A percentile compares a stretch with the other conserved stretches of the same genome.
These are phyloP conservation scores for Phaeosphaeriaceae sp. DNA, from an alignment of 2,329 filamentous ascomycete genomes.

Conservation along the genomic window DNA sequence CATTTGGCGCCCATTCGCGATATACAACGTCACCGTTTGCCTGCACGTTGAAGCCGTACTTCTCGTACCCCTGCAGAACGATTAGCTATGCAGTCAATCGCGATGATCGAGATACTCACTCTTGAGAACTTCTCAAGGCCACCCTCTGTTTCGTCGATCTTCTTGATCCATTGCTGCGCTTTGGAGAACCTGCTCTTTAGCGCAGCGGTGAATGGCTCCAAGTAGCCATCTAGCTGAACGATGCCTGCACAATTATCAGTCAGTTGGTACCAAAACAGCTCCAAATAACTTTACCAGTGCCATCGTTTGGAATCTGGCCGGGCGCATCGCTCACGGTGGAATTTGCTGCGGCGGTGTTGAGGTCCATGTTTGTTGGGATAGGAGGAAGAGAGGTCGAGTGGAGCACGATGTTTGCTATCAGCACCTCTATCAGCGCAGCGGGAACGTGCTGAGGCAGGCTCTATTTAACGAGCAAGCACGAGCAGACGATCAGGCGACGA, in stretches of 20 bases:
- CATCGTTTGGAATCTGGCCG: conserved; percentile 68
- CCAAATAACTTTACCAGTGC: conserved; percentile 65
- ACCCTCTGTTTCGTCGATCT: conserved; percentile 82
- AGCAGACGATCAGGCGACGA: neutral
- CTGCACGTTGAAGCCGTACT: conserved; percentile 83
- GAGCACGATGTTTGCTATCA: conserved; percentile 21
- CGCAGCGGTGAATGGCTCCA: conserved; percentile 81
- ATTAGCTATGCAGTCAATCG: conserved; percentile 20
- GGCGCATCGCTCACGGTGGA: conserved; percentile 54
- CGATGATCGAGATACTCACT: conserved; percentile 54
- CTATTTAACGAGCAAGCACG: neutral
- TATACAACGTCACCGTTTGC: conserved; percentile 86
- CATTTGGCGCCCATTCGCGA: conserved; percentile 96
- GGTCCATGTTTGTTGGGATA: conserved; percentile 38
- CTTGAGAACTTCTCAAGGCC: conserved; percentile 90
- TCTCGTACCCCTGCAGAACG: conserved; percentile 75
- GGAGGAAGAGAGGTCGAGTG: conserved; percentile 14
- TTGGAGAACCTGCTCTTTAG: conserved; percentile 79
- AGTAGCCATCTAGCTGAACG: conserved; percentile 84
- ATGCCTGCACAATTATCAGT: conserved; percentile 69
- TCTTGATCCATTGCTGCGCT: conserved; percentile 85
- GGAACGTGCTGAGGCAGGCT: conserved; percentile 11
- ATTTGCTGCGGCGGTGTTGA: conserved; percentile 56
- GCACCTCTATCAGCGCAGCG: conserved; percentile 9
- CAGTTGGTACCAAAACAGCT: conserved; percentile 7